A percentile compares a stretch with the other conserved stretches of the same genome.
Evolutionary conservation across 2,329 filamentous ascomycete species (phyloP).

Genomic region (Venturiaceae sp.): DNA sequence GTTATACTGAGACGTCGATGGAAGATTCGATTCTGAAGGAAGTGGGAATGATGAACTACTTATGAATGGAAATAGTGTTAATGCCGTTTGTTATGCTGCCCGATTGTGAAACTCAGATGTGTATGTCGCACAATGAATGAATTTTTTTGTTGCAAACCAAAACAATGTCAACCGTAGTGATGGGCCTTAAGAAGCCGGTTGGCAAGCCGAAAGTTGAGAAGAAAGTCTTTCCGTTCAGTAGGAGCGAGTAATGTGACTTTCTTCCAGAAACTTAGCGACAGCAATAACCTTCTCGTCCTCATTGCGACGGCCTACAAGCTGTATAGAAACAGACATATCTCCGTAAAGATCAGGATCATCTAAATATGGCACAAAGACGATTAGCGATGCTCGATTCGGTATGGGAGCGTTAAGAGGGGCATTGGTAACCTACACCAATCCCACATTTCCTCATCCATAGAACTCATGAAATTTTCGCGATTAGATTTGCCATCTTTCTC

Average conservation of each 20-base stretch:
- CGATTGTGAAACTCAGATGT: not conserved
- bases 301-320: constrained; percentile 42
- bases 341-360: constrained; percentile 36
- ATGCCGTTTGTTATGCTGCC: not conserved
- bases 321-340: constrained; percentile 41
- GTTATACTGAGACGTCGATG: too few species aligned
- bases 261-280: constrained; percentile 23
- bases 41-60: too few species aligned
- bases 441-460: constrained; percentile 37
- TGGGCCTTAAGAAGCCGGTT: too few species aligned
- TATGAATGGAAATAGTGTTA: not conserved
- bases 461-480: constrained; percentile 29
- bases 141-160: not conserved
- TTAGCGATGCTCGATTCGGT: not conserved
- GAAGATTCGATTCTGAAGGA: too few species aligned
- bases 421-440: constrained; percentile 29
- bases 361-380: constrained; percentile 10
- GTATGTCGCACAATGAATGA: not conserved
- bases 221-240: too few species aligned
- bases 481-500: constrained; percentile 26
- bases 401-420: not conserved
- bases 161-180: not conserved
- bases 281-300: constrained; percentile 45
- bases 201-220: too few species aligned
- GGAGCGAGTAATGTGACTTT: not conserved